These are phyloP conservation scores for Colletotrichum endophyticum DNA, from an alignment of 2,329 filamentous ascomycete species.

Conservation along the genomic window DNA sequence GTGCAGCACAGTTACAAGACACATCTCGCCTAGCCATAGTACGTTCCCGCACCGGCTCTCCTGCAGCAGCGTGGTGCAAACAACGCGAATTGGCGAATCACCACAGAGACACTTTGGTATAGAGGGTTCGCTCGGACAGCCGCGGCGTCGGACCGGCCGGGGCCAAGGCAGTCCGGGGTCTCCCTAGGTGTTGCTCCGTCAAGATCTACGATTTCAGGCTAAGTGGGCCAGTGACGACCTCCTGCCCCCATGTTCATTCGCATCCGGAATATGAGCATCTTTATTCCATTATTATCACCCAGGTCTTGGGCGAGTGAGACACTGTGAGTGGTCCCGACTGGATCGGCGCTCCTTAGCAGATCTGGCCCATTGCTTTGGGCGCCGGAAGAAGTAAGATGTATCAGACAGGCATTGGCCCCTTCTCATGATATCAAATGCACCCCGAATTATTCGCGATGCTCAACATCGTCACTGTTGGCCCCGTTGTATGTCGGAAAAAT, in stretches of 20 bases:
- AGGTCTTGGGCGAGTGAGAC: not conserved
- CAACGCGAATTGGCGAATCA: constrained; percentile 9
- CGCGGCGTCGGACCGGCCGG: constrained; percentile 5
- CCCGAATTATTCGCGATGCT: not conserved
- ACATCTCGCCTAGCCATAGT: not conserved
- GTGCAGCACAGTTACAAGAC: not conserved
- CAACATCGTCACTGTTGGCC: not conserved
- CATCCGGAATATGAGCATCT: not conserved
- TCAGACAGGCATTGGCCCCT: not conserved
- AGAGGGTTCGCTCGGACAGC: constrained; percentile 1
- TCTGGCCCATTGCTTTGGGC: not conserved
- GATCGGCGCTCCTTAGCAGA: not conserved
- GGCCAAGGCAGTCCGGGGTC: not conserved
- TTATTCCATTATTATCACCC: not conserved
- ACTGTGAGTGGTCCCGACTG: not conserved
- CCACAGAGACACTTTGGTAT: not conserved
- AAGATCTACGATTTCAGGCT: not conserved
- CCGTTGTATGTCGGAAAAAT: not conserved
- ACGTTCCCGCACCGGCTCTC: not conserved
- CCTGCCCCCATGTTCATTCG: not conserved
- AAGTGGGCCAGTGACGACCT: not conserved
- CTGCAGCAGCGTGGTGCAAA: not conserved
- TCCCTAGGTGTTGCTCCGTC: not conserved
- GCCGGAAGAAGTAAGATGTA: not conserved
- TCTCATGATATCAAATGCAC: not conserved